Conservation (phyloP, 169 alveolate genomes). For the Plasmodium knowlesi region DNA sequence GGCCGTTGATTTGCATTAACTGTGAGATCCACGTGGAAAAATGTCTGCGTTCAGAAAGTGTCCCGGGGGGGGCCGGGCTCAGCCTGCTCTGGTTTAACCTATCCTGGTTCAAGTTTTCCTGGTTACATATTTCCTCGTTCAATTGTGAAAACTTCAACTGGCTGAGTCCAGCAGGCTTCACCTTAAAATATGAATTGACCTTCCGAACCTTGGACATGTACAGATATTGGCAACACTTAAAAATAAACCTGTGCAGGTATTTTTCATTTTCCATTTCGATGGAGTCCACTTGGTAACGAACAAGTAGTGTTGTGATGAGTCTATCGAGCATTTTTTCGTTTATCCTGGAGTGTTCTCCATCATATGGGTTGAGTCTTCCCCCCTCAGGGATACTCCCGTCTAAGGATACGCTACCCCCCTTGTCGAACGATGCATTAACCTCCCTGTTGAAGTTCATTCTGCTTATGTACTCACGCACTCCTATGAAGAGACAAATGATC, state of each 20-base stretch:
- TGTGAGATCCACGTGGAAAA: slow-evolving; percentile 65
- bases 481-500: slow-evolving; percentile 58
- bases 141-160: neutral
- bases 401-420: too few relatives aligned
- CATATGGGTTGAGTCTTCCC: neutral
- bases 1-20: slow-evolving; percentile 64
- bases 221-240: slow-evolving; percentile 54
- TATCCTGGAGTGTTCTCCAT: slow-evolving; percentile 5
- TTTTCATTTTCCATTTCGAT: slow-evolving; percentile 43
- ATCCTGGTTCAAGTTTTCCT: neutral
- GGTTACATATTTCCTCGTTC: neutral
- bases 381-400: neutral
- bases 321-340: slow-evolving; percentile 33
- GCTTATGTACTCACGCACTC: slow-evolving; percentile 55
- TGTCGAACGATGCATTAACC: neutral
- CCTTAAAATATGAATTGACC: slow-evolving; percentile 50
- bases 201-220: slow-evolving; percentile 49
- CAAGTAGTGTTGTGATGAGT: slow-evolving; percentile 23
- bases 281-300: slow-evolving; percentile 32
- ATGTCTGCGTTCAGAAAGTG: neutral
- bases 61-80: neutral
- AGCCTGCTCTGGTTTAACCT: neutral
- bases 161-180: slow-evolving; percentile 38
- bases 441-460: slow-evolving; percentile 3
- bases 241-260: slow-evolving; percentile 22